These are phyloP conservation scores for Plasmodium coatneyi DNA, from an alignment of 169 alveolate genomes.

Conservation along the genomic window DNA sequence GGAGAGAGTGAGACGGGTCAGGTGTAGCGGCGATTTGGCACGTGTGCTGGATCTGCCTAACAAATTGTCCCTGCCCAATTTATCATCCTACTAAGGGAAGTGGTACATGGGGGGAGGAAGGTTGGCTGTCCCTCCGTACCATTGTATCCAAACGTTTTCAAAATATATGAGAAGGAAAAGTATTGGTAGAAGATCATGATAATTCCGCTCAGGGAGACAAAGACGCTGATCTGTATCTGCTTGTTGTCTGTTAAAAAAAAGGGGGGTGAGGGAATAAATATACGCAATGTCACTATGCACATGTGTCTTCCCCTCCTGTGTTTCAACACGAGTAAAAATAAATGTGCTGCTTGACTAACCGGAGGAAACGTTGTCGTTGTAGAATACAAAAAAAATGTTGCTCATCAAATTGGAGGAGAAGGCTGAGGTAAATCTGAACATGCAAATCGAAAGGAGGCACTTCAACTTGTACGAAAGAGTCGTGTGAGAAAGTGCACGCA, in stretches of 20 bases:
- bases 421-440: conserved; percentile 66
- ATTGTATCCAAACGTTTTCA: conserved; percentile 44
- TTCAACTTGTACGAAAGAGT: conserved; percentile 33
- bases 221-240: conserved; percentile 71
- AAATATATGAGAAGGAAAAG: conserved; percentile 71
- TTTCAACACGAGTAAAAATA: background rate
- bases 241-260: conserved; percentile 50
- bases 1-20: background rate
- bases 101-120: background rate
- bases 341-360: conserved; percentile 3
- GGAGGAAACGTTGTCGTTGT: conserved; percentile 69
- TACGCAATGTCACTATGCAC: background rate
- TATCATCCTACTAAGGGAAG: background rate
- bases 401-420: conserved; percentile 72
- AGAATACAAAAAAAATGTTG: conserved; percentile 72
- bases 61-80: background rate
- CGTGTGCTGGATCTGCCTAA: background rate
- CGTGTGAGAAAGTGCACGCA: background rate
- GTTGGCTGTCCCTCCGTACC: conserved; percentile 13
- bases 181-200: conserved; percentile 71
- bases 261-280: background rate
- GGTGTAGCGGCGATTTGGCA: background rate
- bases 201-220: conserved; percentile 75
- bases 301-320: background rate
- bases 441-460: conserved; percentile 56